Percentiles rank a stretch among this genome's conserved stretches.
Evolutionary conservation across 2,329 filamentous ascomycete genomes (phyloP).

Genomic region (Ophiostoma quercus): DNA sequence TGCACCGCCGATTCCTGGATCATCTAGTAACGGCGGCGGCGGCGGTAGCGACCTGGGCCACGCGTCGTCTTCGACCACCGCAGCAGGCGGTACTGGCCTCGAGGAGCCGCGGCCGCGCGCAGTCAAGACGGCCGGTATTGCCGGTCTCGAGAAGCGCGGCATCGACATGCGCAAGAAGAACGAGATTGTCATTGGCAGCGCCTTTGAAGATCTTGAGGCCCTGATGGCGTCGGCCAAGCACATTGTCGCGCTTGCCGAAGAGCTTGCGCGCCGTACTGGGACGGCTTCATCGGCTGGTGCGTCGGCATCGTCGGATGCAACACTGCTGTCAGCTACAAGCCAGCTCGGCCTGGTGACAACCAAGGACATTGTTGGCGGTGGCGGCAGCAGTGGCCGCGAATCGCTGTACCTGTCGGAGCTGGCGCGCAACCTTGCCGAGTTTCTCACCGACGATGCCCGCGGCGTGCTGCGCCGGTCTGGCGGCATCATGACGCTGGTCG

Average conservation of each 20-base stretch:
- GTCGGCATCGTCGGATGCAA: constrained; percentile 32
- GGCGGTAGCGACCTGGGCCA: background rate
- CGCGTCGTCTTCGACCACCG: constrained; percentile 22
- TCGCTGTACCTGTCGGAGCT: constrained; percentile 86
- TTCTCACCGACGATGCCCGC: constrained; percentile 76
- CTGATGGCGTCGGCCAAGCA: constrained; percentile 97
- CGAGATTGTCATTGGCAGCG: constrained; percentile 83
- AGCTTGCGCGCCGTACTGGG: constrained; percentile 63
- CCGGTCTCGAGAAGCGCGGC: constrained; percentile 81
- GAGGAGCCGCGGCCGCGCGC: constrained; percentile 12
- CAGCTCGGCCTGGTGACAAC: constrained; percentile 88
- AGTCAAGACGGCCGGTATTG: constrained; percentile 73
- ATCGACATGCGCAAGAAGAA: constrained; percentile 86
- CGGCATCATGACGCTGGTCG: constrained; percentile 83
- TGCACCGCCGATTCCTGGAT: constrained; percentile 78
- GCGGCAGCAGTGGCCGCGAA: constrained; percentile 42
- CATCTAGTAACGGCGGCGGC: constrained; percentile 32
- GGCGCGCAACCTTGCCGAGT: constrained; percentile 79
- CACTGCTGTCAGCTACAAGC: constrained; percentile 69
- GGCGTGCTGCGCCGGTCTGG: constrained; percentile 74
- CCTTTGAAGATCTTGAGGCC: constrained; percentile 93
- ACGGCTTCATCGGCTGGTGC: constrained; percentile 30
- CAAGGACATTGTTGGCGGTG: constrained; percentile 76
- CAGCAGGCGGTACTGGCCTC: constrained; percentile 22
- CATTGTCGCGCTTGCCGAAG: constrained; percentile 86